Evolutionary conservation across 345 rosid genomes (phyloP).

Genomic region (Camelina sativa): DNA sequence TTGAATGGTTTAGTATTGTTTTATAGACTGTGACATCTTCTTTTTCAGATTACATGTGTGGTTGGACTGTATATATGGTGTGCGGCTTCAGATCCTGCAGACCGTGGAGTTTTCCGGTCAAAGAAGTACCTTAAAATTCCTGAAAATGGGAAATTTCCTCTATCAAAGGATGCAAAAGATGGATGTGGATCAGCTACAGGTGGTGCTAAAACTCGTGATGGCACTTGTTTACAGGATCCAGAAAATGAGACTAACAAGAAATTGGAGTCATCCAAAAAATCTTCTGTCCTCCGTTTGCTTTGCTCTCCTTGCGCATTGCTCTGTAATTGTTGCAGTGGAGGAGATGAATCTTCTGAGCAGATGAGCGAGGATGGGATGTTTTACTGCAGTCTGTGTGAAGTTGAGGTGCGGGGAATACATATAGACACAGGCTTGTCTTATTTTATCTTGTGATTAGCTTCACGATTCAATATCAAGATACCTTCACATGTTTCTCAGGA

Average conservation of each 20-base stretch:
- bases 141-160: slow-evolving; percentile 53
- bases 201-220: slow-evolving; percentile 62
- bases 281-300: slow-evolving; percentile 55
- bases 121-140: slow-evolving; percentile 77
- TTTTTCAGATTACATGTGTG: slow-evolving; percentile 67
- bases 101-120: slow-evolving; percentile 72
- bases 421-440: background rate
- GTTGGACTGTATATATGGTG: slow-evolving; percentile 84
- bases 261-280: slow-evolving; percentile 42
- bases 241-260: slow-evolving; percentile 47
- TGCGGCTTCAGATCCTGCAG: slow-evolving; percentile 95
- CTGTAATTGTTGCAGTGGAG: slow-evolving; percentile 59
- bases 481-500: background rate
- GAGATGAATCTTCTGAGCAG: slow-evolving; percentile 70
- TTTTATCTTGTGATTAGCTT: slow-evolving; percentile 2
- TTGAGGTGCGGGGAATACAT: slow-evolving; percentile 65
- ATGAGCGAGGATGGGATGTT: slow-evolving; percentile 96
- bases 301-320: slow-evolving; percentile 70
- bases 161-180: slow-evolving; percentile 57
- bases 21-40: slow-evolving; percentile 7
- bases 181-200: slow-evolving; percentile 65
- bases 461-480: background rate
- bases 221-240: slow-evolving; percentile 48
- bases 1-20: slow-evolving; percentile 7
- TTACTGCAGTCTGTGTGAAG: slow-evolving; percentile 96